Percentiles rank a stretch among this genome's conserved stretches.
Conservation (phyloP, 176 grass and related monocot genomes). For the Luzula sylvatica region DNA sequence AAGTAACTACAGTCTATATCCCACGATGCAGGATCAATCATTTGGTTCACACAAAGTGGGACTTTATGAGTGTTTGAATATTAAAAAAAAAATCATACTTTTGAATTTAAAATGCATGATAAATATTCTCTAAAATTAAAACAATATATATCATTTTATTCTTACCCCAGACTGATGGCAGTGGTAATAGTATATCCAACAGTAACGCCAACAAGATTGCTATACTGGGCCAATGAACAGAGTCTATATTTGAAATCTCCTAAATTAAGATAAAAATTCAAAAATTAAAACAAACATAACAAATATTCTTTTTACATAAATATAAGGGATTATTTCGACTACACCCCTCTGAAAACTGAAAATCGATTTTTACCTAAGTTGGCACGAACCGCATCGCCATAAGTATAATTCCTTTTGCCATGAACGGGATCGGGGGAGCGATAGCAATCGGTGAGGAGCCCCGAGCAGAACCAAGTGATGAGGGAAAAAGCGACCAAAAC, state of each 20-base stretch:
- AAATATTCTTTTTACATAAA: too few relatives aligned
- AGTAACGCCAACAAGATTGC: slow-evolving; percentile 71
- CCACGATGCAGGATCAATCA: slow-evolving; percentile 7
- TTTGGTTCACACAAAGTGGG: slow-evolving; percentile 19
- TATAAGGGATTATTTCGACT: too few relatives aligned
- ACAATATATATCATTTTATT: background rate
- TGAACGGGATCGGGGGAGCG: slow-evolving; percentile 48
- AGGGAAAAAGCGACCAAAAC: slow-evolving; percentile 64
- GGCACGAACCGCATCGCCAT: slow-evolving; percentile 50
- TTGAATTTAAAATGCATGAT: slow-evolving; percentile 6
- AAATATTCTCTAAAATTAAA: background rate
- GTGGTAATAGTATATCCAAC: slow-evolving; percentile 95
- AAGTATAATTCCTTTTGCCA: slow-evolving; percentile 78
- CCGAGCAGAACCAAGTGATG: slow-evolving; percentile 92
- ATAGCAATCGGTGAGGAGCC: slow-evolving; percentile 78
- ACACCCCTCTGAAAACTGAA: too few relatives aligned
- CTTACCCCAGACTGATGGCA: slow-evolving; percentile 90
- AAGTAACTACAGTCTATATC: background rate
- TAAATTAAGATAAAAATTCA: slow-evolving; percentile 17
- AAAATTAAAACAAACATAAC: background rate
- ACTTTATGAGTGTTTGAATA: slow-evolving; percentile 7
- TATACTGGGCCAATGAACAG: slow-evolving; percentile 71
- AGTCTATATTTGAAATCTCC: slow-evolving; percentile 46
- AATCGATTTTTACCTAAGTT: slow-evolving; percentile 37
- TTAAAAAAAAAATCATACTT: background rate